Conservation (phyloP, 1,284 basidiomycete species). For the Moniliophthora roreri region DNA sequence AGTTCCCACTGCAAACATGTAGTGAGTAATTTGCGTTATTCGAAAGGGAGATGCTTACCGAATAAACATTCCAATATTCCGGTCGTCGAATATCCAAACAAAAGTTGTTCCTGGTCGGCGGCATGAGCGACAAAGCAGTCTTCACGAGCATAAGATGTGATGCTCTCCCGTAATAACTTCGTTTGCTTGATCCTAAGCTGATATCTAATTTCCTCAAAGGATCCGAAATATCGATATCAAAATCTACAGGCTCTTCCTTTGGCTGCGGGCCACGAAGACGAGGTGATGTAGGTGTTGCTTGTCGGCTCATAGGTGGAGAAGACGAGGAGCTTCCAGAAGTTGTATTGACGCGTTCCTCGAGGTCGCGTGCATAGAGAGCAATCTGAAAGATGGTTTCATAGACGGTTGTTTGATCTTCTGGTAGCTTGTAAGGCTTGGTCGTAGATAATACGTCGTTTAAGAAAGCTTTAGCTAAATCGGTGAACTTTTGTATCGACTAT, state of each 20-base stretch:
- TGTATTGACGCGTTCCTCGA: neutral
- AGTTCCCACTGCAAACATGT: neutral
- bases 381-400: neutral
- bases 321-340: neutral
- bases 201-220: no score
- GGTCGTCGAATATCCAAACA: no score
- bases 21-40: neutral
- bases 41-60: neutral
- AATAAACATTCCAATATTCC: no score
- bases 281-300: neutral
- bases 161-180: no score
- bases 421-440: neutral
- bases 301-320: neutral
- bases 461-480: neutral
- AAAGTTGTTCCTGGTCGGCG: no score
- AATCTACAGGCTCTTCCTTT: no score
- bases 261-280: neutral
- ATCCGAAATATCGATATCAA: no score
- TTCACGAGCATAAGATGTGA: no score
- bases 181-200: no score
- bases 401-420: neutral
- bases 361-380: neutral
- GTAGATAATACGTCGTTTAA: neutral
- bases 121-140: no score
- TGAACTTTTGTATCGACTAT: neutral